These are phyloP conservation scores for Ceratocystis albifundus DNA, from an alignment of 2,329 filamentous ascomycete genomes.

Conservation along the genomic window DNA sequence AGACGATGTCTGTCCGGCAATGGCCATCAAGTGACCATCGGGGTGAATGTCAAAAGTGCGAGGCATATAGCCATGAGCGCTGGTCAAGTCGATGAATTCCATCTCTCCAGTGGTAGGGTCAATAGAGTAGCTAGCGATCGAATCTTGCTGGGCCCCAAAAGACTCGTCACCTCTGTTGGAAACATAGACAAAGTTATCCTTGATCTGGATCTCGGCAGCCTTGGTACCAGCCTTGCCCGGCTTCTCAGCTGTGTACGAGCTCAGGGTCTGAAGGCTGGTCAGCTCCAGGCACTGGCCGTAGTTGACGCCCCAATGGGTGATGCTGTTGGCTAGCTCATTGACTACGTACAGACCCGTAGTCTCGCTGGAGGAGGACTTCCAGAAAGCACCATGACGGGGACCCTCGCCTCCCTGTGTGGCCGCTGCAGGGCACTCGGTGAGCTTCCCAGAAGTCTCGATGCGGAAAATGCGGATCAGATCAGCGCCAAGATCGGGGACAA, in stretches of 20 bases:
- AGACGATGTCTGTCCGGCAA: constrained; percentile 50
- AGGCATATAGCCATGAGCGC: constrained; percentile 48
- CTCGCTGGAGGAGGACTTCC: constrained; percentile 26
- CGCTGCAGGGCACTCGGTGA: constrained; percentile 37
- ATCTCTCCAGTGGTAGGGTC: constrained; percentile 38
- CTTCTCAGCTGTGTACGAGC: constrained; percentile 37
- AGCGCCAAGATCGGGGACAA: constrained; percentile 44
- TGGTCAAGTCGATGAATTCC: constrained; percentile 41
- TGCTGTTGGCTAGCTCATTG: constrained; percentile 40
- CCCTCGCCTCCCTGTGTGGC: constrained; percentile 38
- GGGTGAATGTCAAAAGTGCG: constrained; percentile 52
- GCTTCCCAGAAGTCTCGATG: constrained; percentile 37
- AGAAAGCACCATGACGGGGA: constrained; percentile 43
- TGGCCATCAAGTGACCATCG: constrained; percentile 47
- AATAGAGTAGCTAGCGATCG: constrained; percentile 43
- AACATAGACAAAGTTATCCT: constrained; percentile 46
- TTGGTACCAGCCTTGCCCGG: constrained; percentile 38
- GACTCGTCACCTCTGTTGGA: constrained; percentile 51
- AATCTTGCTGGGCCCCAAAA: constrained; percentile 44
- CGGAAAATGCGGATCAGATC: constrained; percentile 44
- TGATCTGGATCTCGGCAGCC: constrained; percentile 44
- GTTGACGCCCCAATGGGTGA: constrained; percentile 39
- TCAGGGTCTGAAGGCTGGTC: constrained; percentile 35
- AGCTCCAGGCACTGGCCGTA: constrained; percentile 41
- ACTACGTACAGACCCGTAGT: constrained; percentile 31